phyloP scores from a whole-genome alignment of 2,329 filamentous ascomycete species.

The Pestalotiopsis sp. region DNA sequence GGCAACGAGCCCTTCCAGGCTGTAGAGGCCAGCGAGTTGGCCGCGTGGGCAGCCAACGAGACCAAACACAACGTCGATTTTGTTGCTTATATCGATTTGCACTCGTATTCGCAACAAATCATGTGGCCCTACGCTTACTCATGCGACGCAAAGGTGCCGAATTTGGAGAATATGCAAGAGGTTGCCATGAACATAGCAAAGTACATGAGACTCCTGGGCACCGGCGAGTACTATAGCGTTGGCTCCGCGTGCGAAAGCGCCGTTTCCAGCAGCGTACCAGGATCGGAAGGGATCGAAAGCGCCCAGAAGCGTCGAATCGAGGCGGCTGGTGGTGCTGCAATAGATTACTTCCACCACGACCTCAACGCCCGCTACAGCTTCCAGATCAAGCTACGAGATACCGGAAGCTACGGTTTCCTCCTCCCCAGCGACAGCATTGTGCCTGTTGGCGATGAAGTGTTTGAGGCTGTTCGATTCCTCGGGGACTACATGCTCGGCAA shows the following conservation, averaged over 20 bases:
- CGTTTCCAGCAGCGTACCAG: constrained; percentile 42
- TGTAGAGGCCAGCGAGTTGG: constrained; percentile 74
- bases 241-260: constrained; percentile 87
- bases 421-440: constrained; percentile 85
- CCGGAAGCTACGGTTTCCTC: constrained; percentile 91
- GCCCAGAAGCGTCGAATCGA: constrained; percentile 58
- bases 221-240: constrained; percentile 75
- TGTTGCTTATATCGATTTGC: constrained; percentile 85
- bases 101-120: constrained; percentile 94
- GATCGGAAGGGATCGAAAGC: constrained; percentile 23
- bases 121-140: constrained; percentile 91
- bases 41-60: constrained; percentile 82
- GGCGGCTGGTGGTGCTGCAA: constrained; percentile 78
- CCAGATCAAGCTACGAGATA: constrained; percentile 92
- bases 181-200: constrained; percentile 86
- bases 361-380: constrained; percentile 82
- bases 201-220: constrained; percentile 75
- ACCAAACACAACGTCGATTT: constrained; percentile 73
- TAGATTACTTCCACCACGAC: constrained; percentile 96
- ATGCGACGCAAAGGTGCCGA: constrained; percentile 77
- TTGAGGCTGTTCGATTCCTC: constrained; percentile 82
- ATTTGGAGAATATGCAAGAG: constrained; percentile 89
- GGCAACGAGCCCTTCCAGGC: constrained; percentile 84
- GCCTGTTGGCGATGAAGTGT: constrained; percentile 85
- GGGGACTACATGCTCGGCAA: constrained; percentile 78